Evolutionary conservation across 768 basidiomycete species (phyloP).

Genomic region (Hortiboletus flavorubellus): DNA sequence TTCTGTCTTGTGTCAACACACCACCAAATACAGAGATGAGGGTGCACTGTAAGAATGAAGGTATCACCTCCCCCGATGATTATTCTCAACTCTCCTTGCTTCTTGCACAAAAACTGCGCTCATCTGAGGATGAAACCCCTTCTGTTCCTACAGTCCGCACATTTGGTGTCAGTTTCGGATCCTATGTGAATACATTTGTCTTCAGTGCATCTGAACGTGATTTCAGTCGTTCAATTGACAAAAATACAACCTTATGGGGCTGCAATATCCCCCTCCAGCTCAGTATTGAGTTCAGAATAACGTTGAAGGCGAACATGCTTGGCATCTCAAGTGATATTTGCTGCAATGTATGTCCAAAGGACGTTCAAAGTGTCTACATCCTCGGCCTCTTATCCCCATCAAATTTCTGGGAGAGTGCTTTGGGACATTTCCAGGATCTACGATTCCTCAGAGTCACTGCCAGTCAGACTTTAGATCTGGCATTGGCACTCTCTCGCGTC

Average conservation of each 20-base stretch:
- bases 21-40: no score
- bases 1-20: background rate
- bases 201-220: background rate
- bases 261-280: background rate
- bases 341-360: no score
- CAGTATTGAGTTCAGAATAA: background rate
- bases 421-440: background rate
- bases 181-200: no score
- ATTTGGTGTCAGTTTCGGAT: background rate
- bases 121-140: background rate
- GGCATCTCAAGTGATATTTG: no score
- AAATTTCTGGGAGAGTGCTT: background rate
- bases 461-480: background rate
- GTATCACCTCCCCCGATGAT: background rate
- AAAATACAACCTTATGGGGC: background rate
- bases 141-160: background rate
- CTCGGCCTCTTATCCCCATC: background rate
- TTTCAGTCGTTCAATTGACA: no score
- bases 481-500: background rate
- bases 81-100: background rate
- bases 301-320: no score
- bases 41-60: background rate
- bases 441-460: background rate
- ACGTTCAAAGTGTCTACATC: background rate
- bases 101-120: background rate